A percentile compares a stretch with the other conserved stretches of the same genome.
Conservation (phyloP, 2,329 filamentous ascomycete genomes). For the Alternaria triticimaculans region DNA sequence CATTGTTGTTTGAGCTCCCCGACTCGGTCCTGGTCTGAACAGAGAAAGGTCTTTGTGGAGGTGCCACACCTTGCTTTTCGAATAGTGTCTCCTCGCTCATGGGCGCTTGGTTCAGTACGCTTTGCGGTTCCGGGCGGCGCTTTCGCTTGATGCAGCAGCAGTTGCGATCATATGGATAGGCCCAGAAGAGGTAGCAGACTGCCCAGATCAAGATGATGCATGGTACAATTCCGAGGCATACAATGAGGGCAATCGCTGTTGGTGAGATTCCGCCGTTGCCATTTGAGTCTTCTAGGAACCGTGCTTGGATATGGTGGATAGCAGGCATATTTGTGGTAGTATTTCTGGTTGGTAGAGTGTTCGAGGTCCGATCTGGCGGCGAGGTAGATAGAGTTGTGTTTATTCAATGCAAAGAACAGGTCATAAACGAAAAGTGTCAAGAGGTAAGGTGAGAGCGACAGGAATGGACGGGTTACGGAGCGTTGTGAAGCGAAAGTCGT, state of each 20-base stretch:
- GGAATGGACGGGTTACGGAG: not conserved
- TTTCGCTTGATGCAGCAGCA: constrained; percentile 35
- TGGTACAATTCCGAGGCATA: constrained; percentile 34
- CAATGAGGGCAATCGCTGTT: constrained; percentile 31
- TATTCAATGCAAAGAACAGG: constrained; percentile 5
- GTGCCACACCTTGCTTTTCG: constrained; percentile 20
- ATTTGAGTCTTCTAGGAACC: constrained; percentile 15
- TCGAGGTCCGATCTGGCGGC: not conserved
- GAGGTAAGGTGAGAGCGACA: constrained; percentile 3
- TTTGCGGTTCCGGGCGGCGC: constrained; percentile 12
- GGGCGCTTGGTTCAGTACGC: constrained; percentile 7
- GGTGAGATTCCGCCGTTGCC: constrained; percentile 19
- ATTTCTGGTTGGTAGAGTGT: not conserved
- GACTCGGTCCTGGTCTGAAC: constrained; percentile 17
- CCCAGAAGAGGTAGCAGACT: constrained; percentile 37
- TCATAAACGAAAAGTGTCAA: not conserved
- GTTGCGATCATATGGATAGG: constrained; percentile 29
- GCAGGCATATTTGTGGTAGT: constrained; percentile 21
- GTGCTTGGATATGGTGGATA: constrained; percentile 20
- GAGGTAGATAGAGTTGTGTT: not conserved
- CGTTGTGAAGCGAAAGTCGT: constrained; percentile 2
- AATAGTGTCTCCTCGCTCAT: constrained; percentile 17
- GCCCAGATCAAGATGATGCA: constrained; percentile 32
- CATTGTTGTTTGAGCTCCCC: constrained; percentile 16
- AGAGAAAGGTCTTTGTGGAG: constrained; percentile 20